Base-by-base conservation (phyloP, 2,329 filamentous ascomycete genomes). In the Diaporthe vexans region DNA sequence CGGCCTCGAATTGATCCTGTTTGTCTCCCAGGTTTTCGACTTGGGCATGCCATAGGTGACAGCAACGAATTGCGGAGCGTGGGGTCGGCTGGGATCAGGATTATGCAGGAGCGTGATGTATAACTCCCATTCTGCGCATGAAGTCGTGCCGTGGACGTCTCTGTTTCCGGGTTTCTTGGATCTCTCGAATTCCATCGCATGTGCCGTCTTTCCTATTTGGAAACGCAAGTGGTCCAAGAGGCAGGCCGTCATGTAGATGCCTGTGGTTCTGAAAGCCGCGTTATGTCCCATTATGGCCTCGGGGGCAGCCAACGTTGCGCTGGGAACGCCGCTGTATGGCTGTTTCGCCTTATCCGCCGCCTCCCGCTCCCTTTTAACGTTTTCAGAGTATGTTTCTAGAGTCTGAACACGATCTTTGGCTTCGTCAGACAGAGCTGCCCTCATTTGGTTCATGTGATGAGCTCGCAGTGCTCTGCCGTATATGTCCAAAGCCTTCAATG, bases 151-250 rank as follows among this genome's bases (percentile, higher is more conserved):
- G 43, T 19, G 4, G 0, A 65, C 40, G 4, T 5, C 26, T 15
- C 59, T 63, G 2, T 4, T 8, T 11, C 5, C 37, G 35, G 6
- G 1, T 2, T 0, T 26, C 40, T 11, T 5, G 1, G 2, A 1
- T 0, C 15, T 1, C 37, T 61, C 58, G 1, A 6, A 3, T 2
- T 40, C 2, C n/a, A 4, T 2, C 0, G 33, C 57, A 15, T 5
- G 1, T 21, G 11, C n/a, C 3, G 24, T 2, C 24, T n/a, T 46
- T 3, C 0, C 11, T 4, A 48, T 65, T 26, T 48, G 59, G 43
- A 65, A 65, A 1, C 59, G 9, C 0, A 65, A 4, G 10, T 65
- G 40, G 40, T 65, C 59, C 26, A 65, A 9, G 6, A 65, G 40
- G 19, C 59, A 65, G 1, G 59, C 59, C 0, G 59, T 48, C 59